Conservation (phyloP, 345 rosid genomes). For the Eucalyptus rudis region DNA sequence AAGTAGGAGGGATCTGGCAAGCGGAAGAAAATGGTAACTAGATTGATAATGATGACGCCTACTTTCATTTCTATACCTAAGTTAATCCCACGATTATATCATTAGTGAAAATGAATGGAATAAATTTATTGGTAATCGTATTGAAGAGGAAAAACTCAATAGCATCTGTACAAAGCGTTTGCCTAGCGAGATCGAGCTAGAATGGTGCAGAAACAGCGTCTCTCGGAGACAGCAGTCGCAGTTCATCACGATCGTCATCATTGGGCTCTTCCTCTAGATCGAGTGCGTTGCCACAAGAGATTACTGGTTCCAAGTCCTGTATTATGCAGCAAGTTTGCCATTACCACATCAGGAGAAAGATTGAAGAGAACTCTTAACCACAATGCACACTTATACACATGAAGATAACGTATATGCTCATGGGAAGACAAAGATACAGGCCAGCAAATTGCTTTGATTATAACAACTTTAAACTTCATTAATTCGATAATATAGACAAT, state of each 20-base stretch:
- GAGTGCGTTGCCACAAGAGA: background rate
- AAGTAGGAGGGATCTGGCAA: background rate
- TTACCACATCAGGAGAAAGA: background rate
- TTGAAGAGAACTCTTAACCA: background rate
- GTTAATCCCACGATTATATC: background rate
- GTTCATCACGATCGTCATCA: background rate
- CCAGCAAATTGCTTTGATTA: background rate
- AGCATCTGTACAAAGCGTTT: background rate
- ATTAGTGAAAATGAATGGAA: background rate
- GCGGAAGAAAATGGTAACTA: background rate
- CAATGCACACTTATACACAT: background rate
- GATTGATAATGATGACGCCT: background rate
- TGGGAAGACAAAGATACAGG: background rate
- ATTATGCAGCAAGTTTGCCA: background rate
- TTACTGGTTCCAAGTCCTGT: constrained; percentile 21
- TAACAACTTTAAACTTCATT: background rate
- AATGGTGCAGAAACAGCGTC: constrained; percentile 15
- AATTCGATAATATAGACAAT: background rate
- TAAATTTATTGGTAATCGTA: background rate
- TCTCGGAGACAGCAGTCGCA: no score
- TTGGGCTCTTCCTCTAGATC: background rate
- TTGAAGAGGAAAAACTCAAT: background rate
- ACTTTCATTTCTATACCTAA: background rate
- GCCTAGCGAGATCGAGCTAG: background rate
- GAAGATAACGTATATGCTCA: background rate